Conservation (phyloP, 768 basidiomycete genomes). For the Dioszegia aurantiaca region DNA sequence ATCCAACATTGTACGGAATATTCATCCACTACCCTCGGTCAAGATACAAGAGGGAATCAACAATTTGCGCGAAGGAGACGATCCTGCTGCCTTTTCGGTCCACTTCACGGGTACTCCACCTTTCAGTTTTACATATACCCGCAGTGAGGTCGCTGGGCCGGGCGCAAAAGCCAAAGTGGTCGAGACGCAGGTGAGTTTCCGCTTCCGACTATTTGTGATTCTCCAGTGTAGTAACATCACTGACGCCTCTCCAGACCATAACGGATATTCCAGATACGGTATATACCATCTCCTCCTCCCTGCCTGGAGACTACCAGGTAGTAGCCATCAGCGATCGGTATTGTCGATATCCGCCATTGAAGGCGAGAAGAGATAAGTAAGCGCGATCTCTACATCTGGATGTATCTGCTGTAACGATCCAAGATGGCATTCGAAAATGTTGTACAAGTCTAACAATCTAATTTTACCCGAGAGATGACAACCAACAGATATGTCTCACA, state of each 20-base stretch:
- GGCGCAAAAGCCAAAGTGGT: constrained; percentile 40
- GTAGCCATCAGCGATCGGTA: constrained; percentile 85
- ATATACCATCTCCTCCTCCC: constrained; percentile 87
- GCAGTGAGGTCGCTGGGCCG: constrained; percentile 27
- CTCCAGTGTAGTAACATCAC: neutral
- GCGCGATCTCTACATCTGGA: neutral
- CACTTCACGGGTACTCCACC: constrained; percentile 86
- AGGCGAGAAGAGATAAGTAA: constrained; percentile 11
- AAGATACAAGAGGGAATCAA: constrained; percentile 85
- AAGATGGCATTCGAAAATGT: too few relatives aligned
- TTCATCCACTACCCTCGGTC: constrained; percentile 83
- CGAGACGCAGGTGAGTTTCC: constrained; percentile 48
- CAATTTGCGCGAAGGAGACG: constrained; percentile 88
- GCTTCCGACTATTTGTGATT: neutral
- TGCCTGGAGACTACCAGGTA: constrained; percentile 72
- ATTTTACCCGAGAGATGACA: too few relatives aligned
- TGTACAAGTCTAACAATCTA: too few relatives aligned
- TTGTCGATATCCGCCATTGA: constrained; percentile 77
- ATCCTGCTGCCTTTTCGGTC: constrained; percentile 85
- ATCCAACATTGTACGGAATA: constrained; percentile 66
- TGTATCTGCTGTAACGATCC: too few relatives aligned
- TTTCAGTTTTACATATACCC: constrained; percentile 68
- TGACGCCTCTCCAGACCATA: constrained; percentile 48
- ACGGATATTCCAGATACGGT: constrained; percentile 58
- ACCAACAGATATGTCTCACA: neutral